Conservation (phyloP, 176 grass and related monocot species). For the Thinopyrum elongatum region DNA sequence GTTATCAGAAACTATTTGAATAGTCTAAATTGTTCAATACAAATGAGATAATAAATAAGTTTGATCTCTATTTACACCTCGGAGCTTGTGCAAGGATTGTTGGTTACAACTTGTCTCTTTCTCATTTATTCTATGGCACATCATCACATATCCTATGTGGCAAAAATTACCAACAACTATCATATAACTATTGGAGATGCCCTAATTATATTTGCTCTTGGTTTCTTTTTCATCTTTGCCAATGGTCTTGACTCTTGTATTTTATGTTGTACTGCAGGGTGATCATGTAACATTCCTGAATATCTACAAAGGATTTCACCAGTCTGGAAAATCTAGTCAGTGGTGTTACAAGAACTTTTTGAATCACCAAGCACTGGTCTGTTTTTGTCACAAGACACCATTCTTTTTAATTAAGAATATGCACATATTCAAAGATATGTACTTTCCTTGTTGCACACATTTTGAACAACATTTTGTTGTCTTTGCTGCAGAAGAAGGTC, state of each 20-base stretch:
- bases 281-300: slow-evolving; percentile 96
- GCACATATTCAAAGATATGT: slow-evolving; percentile 10
- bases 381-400: slow-evolving; percentile 1
- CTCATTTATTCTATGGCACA: background rate
- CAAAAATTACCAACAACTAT: background rate
- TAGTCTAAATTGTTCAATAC: background rate
- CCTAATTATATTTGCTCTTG: slow-evolving; percentile 3
- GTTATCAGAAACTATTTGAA: background rate
- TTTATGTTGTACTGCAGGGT: slow-evolving; percentile 49
- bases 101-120: background rate
- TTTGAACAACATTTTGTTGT: slow-evolving; percentile 26
- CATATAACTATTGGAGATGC: background rate
- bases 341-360: slow-evolving; percentile 98
- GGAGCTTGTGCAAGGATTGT: background rate
- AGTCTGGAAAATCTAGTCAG: slow-evolving; percentile 90
- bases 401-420: slow-evolving; percentile 12
- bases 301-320: slow-evolving; percentile 92
- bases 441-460: slow-evolving; percentile 6
- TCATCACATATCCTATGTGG: background rate
- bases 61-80: background rate
- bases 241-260: slow-evolving; percentile 14
- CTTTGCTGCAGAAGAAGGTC: slow-evolving; percentile 78
- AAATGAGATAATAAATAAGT: background rate
- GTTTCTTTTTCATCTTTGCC: background rate
- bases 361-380: slow-evolving; percentile 91